A percentile compares a stretch with the other conserved stretches of the same genome.
These are phyloP conservation scores for Eucalyptus shirleyi DNA, from an alignment of 345 rosid genomes.

Conservation along the genomic window DNA sequence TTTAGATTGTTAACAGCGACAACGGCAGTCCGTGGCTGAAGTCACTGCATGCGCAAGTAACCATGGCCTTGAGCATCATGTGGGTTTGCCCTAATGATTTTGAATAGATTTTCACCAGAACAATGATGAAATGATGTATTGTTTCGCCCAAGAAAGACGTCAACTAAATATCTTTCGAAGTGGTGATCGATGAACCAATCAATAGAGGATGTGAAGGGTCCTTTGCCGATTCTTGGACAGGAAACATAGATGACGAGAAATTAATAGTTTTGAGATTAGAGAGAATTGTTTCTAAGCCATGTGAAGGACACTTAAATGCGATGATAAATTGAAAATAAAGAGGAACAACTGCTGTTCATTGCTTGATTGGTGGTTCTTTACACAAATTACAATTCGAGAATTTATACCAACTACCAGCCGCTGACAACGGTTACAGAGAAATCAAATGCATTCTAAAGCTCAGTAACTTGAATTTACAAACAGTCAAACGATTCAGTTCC, in stretches of 20 bases:
- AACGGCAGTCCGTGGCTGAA: neutral
- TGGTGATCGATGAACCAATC: neutral
- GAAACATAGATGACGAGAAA: neutral
- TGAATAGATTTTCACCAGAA: neutral
- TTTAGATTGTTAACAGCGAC: neutral
- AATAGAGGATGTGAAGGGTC: neutral
- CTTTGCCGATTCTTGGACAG: neutral
- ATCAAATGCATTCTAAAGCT: neutral
- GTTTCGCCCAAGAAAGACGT: neutral
- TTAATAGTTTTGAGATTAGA: neutral
- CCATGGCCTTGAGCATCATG: neutral
- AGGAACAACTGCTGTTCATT: neutral
- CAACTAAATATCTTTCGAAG: neutral
- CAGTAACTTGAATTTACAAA: neutral
- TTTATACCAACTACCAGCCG: neutral
- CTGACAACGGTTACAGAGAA: neutral
- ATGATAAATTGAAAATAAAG: neutral
- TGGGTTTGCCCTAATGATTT: neutral
- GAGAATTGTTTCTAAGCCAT: neutral
- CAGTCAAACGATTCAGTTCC: neutral
- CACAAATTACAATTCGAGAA: neutral
- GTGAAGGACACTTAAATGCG: neutral
- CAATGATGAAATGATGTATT: neutral
- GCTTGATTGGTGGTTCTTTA: neutral
- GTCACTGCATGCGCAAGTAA: neutral